Percentiles rank a stretch among this genome's conserved stretches.
These are phyloP conservation scores for Tolypocladium cylindrosporum DNA, from an alignment of 2,329 filamentous ascomycete species.

Conservation along the genomic window DNA sequence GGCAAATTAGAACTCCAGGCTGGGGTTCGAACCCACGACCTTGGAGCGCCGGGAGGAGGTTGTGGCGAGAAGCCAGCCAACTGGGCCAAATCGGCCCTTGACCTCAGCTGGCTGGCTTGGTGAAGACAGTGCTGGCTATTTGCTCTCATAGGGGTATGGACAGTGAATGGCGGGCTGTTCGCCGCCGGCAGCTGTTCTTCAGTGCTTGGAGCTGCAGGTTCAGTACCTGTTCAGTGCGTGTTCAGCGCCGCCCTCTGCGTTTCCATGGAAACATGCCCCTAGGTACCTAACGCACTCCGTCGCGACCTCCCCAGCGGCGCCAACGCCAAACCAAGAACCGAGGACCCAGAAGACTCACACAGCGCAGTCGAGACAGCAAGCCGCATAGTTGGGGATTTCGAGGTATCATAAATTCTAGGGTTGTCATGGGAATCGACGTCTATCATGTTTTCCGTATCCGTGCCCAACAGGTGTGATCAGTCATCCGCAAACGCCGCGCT, in stretches of 20 bases:
- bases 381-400: neutral
- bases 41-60: neutral
- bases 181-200: neutral
- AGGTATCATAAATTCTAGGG: neutral
- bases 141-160: neutral
- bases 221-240: neutral
- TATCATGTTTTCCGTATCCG: neutral
- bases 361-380: neutral
- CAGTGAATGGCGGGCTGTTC: neutral
- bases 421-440: neutral
- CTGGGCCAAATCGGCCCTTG: neutral
- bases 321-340: neutral
- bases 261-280: neutral
- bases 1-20: neutral
- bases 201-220: neutral
- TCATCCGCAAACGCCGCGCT: slow-evolving; percentile 31
- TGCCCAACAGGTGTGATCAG: slow-evolving; percentile 9
- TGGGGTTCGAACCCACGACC: neutral
- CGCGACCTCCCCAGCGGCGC: neutral
- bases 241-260: neutral
- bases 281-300: neutral
- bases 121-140: neutral
- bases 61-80: neutral
- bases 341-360: neutral
- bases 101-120: neutral